Percentiles rank a stretch among this genome's conserved stretches.
phyloP scores from a whole-genome alignment of 441 rosid species.

The Dalechampia spathulata region DNA sequence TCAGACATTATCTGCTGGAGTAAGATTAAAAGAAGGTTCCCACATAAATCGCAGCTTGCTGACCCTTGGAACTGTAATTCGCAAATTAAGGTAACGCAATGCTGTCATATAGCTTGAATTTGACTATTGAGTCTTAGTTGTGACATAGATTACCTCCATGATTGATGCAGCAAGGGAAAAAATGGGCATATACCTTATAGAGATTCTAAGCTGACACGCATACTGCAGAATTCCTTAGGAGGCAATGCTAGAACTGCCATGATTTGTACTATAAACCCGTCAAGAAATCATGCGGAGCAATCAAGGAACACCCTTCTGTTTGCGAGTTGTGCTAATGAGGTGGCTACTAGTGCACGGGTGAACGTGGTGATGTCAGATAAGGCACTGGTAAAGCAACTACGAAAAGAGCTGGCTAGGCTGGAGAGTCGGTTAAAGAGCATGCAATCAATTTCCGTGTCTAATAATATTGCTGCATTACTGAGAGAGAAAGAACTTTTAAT shows the following conservation, averaged over 20 bases:
- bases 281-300: conserved; percentile 32
- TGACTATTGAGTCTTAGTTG: background rate
- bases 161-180: conserved; percentile 36
- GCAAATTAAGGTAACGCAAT: conserved; percentile 25
- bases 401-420: conserved; percentile 34
- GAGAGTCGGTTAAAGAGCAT: conserved; percentile 26
- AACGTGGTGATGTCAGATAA: conserved; percentile 24
- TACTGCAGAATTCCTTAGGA: conserved; percentile 32
- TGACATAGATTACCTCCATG: background rate
- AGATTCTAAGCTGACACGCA: conserved; percentile 39
- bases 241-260: conserved; percentile 41
- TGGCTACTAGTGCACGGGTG: conserved; percentile 26
- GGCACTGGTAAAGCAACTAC: conserved; percentile 35
- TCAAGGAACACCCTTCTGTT: conserved; percentile 41
- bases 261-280: conserved; percentile 36
- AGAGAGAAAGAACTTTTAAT: conserved; percentile 18
- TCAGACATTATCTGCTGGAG: conserved; percentile 29
- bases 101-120: background rate
- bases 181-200: conserved; percentile 36
- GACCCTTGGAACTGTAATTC: conserved; percentile 39
- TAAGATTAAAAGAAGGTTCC: conserved; percentile 42
- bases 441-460: conserved; percentile 13
- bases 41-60: conserved; percentile 41
- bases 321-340: conserved; percentile 45
- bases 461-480: conserved; percentile 23